Percentiles rank a stretch among this genome's conserved stretches.
phyloP scores from a whole-genome alignment of 2,329 filamentous ascomycete genomes.

The Beauveria sp. region DNA sequence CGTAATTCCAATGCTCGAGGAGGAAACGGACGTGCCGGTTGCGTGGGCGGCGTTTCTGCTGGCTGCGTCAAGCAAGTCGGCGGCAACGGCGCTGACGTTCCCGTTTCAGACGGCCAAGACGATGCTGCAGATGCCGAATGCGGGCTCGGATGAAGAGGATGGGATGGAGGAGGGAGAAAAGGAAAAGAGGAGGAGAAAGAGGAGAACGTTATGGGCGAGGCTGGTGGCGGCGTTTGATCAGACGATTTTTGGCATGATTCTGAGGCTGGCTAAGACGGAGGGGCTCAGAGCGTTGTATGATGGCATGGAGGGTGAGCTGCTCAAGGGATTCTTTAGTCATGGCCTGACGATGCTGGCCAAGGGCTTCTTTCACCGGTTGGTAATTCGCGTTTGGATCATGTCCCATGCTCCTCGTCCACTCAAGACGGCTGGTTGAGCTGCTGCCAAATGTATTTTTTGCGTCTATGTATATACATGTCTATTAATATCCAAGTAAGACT shows the following conservation, averaged over 20 bases:
- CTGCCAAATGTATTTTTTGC: no score
- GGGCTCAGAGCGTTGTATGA: constrained; percentile 65
- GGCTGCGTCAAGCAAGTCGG: constrained; percentile 71
- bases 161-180: neutral
- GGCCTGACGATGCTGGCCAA: constrained; percentile 85
- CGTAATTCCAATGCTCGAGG: constrained; percentile 44
- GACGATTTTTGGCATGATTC: constrained; percentile 57
- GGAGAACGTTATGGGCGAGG: constrained; percentile 11
- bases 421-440: constrained; percentile 10
- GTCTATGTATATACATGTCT: neutral
- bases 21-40: constrained; percentile 28
- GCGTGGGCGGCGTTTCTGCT: constrained; percentile 38
- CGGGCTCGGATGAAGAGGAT: neutral
- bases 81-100: constrained; percentile 71
- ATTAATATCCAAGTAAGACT: neutral
- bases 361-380: constrained; percentile 62
- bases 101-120: constrained; percentile 83
- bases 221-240: constrained; percentile 22
- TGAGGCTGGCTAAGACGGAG: constrained; percentile 52
- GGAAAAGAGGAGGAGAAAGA: constrained; percentile 7
- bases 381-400: constrained; percentile 66
- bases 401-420: constrained; percentile 20
- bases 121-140: constrained; percentile 55
- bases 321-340: constrained; percentile 80
- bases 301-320: constrained; percentile 66